Evolutionary conservation across 306 rosid species (phyloP).

Genomic region (Rubus parviflorus): DNA sequence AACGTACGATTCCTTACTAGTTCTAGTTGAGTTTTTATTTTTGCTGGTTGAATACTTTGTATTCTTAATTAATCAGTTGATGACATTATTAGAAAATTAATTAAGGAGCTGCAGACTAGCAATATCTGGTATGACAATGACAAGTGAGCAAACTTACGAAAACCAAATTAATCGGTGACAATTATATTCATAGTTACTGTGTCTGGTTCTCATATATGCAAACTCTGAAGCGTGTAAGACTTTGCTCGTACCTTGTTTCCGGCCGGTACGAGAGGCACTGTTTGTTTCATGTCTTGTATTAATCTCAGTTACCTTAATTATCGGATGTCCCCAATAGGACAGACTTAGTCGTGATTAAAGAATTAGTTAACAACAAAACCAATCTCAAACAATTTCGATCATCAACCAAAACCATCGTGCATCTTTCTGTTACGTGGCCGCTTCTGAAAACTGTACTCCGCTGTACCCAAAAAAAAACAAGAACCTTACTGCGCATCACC

Average conservation of each 20-base stretch:
- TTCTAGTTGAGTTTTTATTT: not conserved
- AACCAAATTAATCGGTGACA: not conserved
- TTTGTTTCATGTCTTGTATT: not conserved
- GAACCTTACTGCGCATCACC: not conserved
- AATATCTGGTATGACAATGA: constrained; percentile 26
- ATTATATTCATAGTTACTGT: not conserved
- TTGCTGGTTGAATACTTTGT: not conserved
- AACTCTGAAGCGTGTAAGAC: not conserved
- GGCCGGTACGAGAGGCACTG: not conserved
- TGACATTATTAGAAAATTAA: not conserved
- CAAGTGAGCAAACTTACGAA: not conserved
- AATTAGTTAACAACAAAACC: not conserved
- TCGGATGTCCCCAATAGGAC: not conserved
- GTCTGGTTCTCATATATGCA: not conserved
- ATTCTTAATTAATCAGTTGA: not conserved
- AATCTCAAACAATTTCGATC: not conserved
- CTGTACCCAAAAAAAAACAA: not conserved
- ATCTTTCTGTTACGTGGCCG: constrained; percentile 21
- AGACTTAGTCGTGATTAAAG: not conserved
- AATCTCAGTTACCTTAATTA: not conserved
- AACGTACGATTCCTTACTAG: not conserved
- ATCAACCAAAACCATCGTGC: not conserved
- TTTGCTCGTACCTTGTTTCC: constrained; percentile 1
- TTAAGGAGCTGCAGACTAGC: constrained; percentile 3
- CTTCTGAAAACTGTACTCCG: constrained; percentile 20